Evolutionary conservation across 768 basidiomycete genomes (phyloP), one percentile per base, ranked within the genome.

Genomic region (Gymnopilus dilepis): DNA sequence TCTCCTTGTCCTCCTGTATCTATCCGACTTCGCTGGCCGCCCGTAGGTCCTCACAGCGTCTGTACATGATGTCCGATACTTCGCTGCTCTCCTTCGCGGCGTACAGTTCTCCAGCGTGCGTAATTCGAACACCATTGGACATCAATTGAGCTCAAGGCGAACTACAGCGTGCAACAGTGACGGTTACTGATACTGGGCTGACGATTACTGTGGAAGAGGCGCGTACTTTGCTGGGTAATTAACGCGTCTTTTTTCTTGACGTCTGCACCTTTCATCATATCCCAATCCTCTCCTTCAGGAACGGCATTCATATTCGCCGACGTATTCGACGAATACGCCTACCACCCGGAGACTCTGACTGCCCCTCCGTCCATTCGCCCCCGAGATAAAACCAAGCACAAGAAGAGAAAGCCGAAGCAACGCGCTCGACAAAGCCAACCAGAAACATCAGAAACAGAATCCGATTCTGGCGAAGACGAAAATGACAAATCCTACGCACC

Each of bases 151-250:
- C n/a, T n/a, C n/a, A n/a, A n/a, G n/a, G n/a, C n/a, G n/a, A n/a
- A n/a, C 63, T 64, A 38, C 66, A 93, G 91, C 82, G 88, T 64
- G 95, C 92, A 15, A 90, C 86, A 0, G 78, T 97, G 43, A 86
- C 83, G 12, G 81, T 95, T n/a, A 82, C 85, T 22, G 77, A 82
- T 17, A 78, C 80, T 40, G 95, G 94, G 1, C 76, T 97, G 64
- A 84, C 85, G 12, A 82, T 97, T 28, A 85, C 86, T 19, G 94
- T 94, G 9, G 94, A 98, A 76, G 95, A 97, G 72, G 87, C 91
- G 1, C 83, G 90, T 34, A 88, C 90, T 0, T 78, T 97, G 6
- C 79, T 91, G 28, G 95, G 95, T 93, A 58, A 34, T 31, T n/a
- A 40, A 47, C 58, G 54, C 52, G 56, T 58, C 38, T 47, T 12